These are phyloP conservation scores for Saccharomyces kudriavzevii DNA, from an alignment of 805 yeast genomes.

Conservation along the genomic window DNA sequence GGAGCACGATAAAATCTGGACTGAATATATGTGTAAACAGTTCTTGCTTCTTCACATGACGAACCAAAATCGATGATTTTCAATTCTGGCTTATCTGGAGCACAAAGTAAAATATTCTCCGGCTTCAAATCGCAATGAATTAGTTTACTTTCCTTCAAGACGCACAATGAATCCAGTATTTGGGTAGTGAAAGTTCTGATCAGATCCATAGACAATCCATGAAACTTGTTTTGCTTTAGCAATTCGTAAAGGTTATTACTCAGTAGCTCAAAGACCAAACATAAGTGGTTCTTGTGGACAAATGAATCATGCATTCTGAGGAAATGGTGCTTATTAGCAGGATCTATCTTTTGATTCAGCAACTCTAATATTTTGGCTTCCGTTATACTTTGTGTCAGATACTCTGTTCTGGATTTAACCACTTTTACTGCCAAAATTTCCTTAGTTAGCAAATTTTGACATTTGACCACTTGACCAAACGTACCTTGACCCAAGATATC, in stretches of 20 bases:
- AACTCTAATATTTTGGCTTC: slow-evolving; percentile 83
- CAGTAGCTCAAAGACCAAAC: slow-evolving; percentile 84
- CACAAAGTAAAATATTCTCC: slow-evolving; percentile 77
- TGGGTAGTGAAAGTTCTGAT: slow-evolving; percentile 76
- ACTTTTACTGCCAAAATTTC: slow-evolving; percentile 92
- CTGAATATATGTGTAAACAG: slow-evolving; percentile 85
- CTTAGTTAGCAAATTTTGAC: slow-evolving; percentile 62
- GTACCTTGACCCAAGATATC: slow-evolving; percentile 95
- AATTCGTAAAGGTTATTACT: slow-evolving; percentile 85
- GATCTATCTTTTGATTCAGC: slow-evolving; percentile 62
- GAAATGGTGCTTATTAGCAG: slow-evolving; percentile 65
- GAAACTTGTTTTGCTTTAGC: slow-evolving; percentile 86
- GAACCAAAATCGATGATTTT: slow-evolving; percentile 95
- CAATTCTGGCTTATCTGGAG: slow-evolving; percentile 65
- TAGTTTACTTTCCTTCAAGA: slow-evolving; percentile 71
- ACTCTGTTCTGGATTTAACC: slow-evolving; percentile 85
- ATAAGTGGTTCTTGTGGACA: slow-evolving; percentile 84
- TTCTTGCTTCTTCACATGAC: slow-evolving; percentile 86
- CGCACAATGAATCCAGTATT: slow-evolving; percentile 68
- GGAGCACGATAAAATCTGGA: slow-evolving; percentile 92
- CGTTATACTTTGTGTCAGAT: slow-evolving; percentile 80
- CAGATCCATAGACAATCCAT: slow-evolving; percentile 74
- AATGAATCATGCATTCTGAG: slow-evolving; percentile 78
- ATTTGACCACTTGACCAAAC: slow-evolving; percentile 96
- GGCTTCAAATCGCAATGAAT: slow-evolving; percentile 97